phyloP scores from a whole-genome alignment of 345 rosid genomes.

The Eucalyptus cloeziana region DNA sequence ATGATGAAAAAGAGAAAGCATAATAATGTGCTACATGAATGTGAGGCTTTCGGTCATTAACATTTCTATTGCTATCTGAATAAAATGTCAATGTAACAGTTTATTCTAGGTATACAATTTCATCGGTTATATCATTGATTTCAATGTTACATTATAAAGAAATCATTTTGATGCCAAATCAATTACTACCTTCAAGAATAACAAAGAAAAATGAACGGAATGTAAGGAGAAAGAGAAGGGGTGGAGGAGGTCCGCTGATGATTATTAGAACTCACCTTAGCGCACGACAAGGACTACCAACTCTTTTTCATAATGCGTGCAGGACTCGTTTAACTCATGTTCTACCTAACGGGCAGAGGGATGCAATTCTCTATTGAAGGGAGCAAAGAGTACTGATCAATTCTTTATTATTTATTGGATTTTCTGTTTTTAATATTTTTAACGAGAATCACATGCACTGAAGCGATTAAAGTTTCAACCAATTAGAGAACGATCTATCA shows the following conservation, averaged over 20 bases:
- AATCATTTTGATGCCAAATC: background rate
- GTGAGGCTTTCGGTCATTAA: background rate
- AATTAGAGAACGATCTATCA: no score
- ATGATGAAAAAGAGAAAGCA: background rate
- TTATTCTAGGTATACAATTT: no score
- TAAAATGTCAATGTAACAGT: background rate
- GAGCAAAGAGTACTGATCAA: background rate
- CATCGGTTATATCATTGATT: background rate
- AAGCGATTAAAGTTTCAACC: no score
- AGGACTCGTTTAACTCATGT: background rate
- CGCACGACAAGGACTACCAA: background rate
- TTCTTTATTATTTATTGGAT: no score
- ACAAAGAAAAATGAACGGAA: no score
- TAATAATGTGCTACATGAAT: background rate
- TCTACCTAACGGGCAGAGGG: background rate
- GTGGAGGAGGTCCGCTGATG: background rate
- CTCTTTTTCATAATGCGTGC: background rate
- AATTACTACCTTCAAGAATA: background rate
- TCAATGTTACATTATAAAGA: background rate
- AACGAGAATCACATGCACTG: no score
- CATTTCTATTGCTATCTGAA: fast-evolving
- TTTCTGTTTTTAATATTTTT: no score
- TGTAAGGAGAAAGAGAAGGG: background rate
- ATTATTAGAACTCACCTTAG: background rate
- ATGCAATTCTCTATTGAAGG: background rate